phyloP scores from a whole-genome alignment of 139 green algal species.

The Desmodesmus armatus region DNA sequence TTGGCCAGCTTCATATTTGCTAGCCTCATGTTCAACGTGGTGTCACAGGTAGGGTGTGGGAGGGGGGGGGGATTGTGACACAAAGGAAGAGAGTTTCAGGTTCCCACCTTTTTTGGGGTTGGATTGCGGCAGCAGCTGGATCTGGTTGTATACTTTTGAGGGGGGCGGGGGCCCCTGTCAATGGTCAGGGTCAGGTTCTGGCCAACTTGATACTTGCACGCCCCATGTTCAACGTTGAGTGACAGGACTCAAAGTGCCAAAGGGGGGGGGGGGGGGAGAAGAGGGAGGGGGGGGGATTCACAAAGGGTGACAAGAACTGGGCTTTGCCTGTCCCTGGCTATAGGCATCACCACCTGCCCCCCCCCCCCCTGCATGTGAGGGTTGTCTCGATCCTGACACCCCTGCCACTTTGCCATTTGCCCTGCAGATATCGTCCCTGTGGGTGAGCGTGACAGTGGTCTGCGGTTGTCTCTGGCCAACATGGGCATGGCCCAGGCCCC shows the following conservation, averaged over 20 bases:
- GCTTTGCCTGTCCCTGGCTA: no score
- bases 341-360: no score
- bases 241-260: no score
- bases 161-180: no score
- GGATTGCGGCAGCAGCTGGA: no score
- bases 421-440: constrained; percentile 77
- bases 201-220: not conserved
- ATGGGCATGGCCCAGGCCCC: constrained; percentile 90
- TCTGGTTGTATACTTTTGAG: no score
- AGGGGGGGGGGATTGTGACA: not conserved
- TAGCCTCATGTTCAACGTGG: constrained; percentile 93
- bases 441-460: constrained; percentile 73
- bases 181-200: not conserved
- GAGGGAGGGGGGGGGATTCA: not conserved
- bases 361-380: no score
- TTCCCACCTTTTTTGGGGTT: no score
- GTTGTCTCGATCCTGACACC: no score
- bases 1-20: constrained; percentile 94
- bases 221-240: not conserved
- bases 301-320: not conserved
- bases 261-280: not conserved
- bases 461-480: constrained; percentile 85
- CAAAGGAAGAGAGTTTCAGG: no score
- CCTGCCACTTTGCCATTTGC: no score
- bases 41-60: constrained; percentile 57